A percentile compares a stretch with the other conserved stretches of the same genome.
Conservation (phyloP, 2,329 filamentous ascomycete genomes). For the Diaporthe eres region DNA sequence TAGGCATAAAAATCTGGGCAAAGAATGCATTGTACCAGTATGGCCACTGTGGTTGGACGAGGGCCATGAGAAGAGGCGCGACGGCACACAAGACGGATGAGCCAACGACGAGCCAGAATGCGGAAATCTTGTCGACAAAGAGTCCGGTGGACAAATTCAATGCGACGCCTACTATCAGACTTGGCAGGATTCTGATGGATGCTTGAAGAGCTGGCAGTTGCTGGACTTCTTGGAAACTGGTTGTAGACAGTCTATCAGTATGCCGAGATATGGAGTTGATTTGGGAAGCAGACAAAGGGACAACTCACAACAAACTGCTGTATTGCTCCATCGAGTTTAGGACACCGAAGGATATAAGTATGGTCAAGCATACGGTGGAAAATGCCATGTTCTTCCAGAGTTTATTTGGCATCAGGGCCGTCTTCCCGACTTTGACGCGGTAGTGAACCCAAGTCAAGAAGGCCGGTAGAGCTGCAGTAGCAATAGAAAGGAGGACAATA, state of each 20-base stretch:
- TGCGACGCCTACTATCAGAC: conserved; percentile 58
- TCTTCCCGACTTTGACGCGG: conserved; percentile 59
- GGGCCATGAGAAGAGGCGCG: conserved; percentile 68
- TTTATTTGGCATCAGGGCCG: conserved; percentile 73
- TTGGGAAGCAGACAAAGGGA: conserved; percentile 12
- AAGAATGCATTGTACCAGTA: conserved; percentile 66
- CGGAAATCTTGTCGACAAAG: conserved; percentile 59
- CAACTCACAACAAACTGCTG: conserved; percentile 62
- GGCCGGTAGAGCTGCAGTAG: conserved; percentile 54
- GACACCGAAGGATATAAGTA: conserved; percentile 61
- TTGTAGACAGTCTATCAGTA: conserved; percentile 20
- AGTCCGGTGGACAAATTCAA: conserved; percentile 61
- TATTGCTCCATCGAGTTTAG: conserved; percentile 63
- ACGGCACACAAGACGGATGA: conserved; percentile 58
- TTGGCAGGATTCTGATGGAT: conserved; percentile 62
- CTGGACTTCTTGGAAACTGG: conserved; percentile 66
- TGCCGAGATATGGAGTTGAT: conserved; percentile 20
- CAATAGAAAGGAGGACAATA: conserved; percentile 62
- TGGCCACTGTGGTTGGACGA: conserved; percentile 61
- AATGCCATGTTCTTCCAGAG: conserved; percentile 73
- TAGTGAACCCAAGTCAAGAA: conserved; percentile 69
- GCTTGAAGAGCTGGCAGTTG: conserved; percentile 59
- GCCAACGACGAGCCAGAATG: conserved; percentile 55
- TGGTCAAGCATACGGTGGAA: conserved; percentile 66
- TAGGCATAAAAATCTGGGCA: conserved; percentile 56